These are phyloP conservation scores for Phytophthora pinifolia DNA, from an alignment of 352 stramenopile genomes.

Conservation along the genomic window DNA sequence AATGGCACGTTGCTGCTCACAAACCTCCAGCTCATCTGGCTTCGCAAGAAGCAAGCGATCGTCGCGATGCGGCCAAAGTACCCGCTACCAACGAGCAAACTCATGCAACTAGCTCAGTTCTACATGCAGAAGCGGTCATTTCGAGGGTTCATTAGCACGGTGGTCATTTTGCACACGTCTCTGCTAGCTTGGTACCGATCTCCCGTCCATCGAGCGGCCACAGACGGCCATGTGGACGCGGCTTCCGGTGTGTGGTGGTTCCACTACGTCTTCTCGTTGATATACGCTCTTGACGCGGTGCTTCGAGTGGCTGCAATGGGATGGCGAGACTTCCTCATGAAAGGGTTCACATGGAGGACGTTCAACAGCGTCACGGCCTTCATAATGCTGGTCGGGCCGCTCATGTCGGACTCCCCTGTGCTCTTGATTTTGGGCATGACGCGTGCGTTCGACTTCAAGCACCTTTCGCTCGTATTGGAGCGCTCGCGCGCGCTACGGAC, in stretches of 20 bases:
- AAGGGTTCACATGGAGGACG: slow-evolving; percentile 79
- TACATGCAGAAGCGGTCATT: slow-evolving; percentile 72
- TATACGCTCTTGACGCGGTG: slow-evolving; percentile 74
- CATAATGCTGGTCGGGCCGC: slow-evolving; percentile 70
- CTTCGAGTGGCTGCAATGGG: slow-evolving; percentile 73
- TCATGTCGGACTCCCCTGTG: slow-evolving; percentile 61
- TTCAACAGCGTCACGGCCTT: slow-evolving; percentile 75
- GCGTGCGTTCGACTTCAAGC: slow-evolving; percentile 81
- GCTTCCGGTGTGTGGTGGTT: slow-evolving; percentile 61
- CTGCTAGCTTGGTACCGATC: slow-evolving; percentile 75
- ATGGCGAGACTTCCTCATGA: slow-evolving; percentile 83
- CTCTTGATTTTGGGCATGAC: slow-evolving; percentile 79
- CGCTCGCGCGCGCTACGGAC: slow-evolving; percentile 65
- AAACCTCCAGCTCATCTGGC: slow-evolving; percentile 80
- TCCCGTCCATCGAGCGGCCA: slow-evolving; percentile 39
- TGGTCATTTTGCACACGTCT: slow-evolving; percentile 71
- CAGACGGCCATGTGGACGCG: slow-evolving; percentile 34
- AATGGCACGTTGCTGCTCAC: slow-evolving; percentile 78
- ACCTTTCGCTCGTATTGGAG: slow-evolving; percentile 79
- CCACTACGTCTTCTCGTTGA: slow-evolving; percentile 78
- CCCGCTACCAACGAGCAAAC: slow-evolving; percentile 55
- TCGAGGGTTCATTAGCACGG: slow-evolving; percentile 56
- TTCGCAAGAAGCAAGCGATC: slow-evolving; percentile 65
- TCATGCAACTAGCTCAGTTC: slow-evolving; percentile 58
- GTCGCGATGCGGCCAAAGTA: slow-evolving; percentile 74